These are phyloP conservation scores for Candida jianshihensis DNA, from an alignment of 805 yeast species.

Conservation along the genomic window DNA sequence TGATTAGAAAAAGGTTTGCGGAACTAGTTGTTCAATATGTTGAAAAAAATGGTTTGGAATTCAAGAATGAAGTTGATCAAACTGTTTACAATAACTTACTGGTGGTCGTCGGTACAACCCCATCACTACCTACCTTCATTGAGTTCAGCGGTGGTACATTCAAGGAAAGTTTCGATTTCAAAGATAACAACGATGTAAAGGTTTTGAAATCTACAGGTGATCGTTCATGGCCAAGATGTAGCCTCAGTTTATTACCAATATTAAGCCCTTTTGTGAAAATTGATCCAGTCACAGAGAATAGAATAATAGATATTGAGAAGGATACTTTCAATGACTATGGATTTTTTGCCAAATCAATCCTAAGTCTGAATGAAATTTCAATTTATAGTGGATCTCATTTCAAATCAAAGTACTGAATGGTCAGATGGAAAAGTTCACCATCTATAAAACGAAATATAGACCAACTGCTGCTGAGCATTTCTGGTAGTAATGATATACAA, in stretches of 20 bases:
- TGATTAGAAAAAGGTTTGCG: constrained; percentile 13
- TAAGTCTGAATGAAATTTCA: constrained; percentile 8
- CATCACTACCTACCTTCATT: constrained; percentile 1
- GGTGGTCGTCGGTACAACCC: constrained; percentile 1
- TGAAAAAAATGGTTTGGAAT: constrained; percentile 1
- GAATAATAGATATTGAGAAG: constrained; percentile 16
- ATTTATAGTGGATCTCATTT: constrained; percentile 19
- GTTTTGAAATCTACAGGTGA: constrained; percentile 9
- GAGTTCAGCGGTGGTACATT: constrained; percentile 9
- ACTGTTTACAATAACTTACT: constrained; percentile 8
- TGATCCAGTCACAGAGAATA: constrained; percentile 16
- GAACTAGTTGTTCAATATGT: constrained; percentile 9
- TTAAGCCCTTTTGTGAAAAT: constrained; percentile 3
- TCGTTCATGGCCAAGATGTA: constrained; percentile 20
- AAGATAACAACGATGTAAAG: constrained; percentile 5
- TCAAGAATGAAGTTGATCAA: constrained; percentile 11
- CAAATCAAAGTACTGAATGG: constrained; percentile 8
- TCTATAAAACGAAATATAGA: no score
- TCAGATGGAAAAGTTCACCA: no score
- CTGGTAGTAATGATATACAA: no score
- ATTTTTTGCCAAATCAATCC: constrained; percentile 11
- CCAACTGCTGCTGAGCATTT: no score
- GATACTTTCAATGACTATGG: constrained; percentile 18
- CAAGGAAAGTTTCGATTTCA: constrained; percentile 15
- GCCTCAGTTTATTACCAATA: constrained; percentile 15